A percentile compares a stretch with the other conserved stretches of the same genome.
phyloP scores from a whole-genome alignment of 202 grass and related monocot species.

The Elaeis oleifera region DNA sequence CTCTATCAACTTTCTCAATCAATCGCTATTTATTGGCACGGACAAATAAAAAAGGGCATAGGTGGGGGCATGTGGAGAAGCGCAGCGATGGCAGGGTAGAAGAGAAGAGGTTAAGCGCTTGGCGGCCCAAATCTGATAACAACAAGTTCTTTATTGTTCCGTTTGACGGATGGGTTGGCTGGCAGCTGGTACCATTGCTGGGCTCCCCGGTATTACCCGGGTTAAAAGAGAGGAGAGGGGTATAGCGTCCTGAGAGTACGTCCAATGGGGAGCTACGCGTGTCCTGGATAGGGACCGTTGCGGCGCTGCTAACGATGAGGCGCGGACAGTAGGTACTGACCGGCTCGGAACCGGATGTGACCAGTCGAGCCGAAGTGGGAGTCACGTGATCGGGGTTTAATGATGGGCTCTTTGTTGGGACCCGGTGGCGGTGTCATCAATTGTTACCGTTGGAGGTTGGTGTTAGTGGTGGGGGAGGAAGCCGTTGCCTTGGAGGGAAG shows the following conservation, averaged over 20 bases:
- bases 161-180: too few relatives aligned
- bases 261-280: conserved; percentile 1
- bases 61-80: background rate
- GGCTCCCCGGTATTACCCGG: background rate
- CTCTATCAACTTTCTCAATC: background rate
- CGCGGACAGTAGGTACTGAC: background rate
- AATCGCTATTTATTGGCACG: background rate
- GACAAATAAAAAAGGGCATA: conserved; percentile 6
- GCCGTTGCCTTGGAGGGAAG: too few relatives aligned
- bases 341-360: conserved; percentile 27
- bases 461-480: too few relatives aligned
- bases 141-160: too few relatives aligned
- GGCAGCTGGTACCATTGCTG: too few relatives aligned
- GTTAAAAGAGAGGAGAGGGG: background rate
- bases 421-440: too few relatives aligned
- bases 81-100: conserved; percentile 16
- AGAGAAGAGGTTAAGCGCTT: background rate
- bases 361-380: conserved; percentile 10
- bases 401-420: conserved; percentile 18
- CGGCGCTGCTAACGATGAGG: conserved; percentile 3
- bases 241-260: background rate
- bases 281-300: background rate
- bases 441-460: too few relatives aligned
- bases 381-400: background rate
- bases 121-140: too few relatives aligned